These are phyloP conservation scores for Astrephomene gubernaculifera DNA, from an alignment of 139 green algal genomes.

Conservation along the genomic window DNA sequence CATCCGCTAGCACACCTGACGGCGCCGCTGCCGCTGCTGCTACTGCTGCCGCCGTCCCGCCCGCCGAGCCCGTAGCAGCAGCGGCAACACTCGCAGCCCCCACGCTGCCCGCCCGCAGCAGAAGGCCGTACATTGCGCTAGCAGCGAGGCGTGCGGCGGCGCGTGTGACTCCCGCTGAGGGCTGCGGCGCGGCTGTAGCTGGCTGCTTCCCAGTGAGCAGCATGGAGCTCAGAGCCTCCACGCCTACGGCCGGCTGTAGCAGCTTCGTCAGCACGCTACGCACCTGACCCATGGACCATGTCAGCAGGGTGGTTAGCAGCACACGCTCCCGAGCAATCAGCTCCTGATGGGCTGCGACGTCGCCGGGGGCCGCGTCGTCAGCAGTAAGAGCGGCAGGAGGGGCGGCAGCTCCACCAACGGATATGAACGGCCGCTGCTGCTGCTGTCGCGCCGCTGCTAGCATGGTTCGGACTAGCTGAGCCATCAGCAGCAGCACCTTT, in stretches of 20 bases:
- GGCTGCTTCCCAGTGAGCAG: slow-evolving; percentile 4
- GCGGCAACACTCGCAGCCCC: too few relatives aligned
- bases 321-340: not conserved
- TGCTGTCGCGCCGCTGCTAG: not conserved
- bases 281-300: slow-evolving; percentile 15
- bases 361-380: too few relatives aligned
- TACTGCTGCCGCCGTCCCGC: not conserved
- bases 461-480: slow-evolving; percentile 23
- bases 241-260: slow-evolving; percentile 4
- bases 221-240: slow-evolving; percentile 7
- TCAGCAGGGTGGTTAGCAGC: slow-evolving; percentile 22
- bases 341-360: too few relatives aligned
- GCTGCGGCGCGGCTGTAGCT: not conserved
- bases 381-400: too few relatives aligned
- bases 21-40: too few relatives aligned
- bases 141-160: slow-evolving; percentile 23
- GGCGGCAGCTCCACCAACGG: too few relatives aligned
- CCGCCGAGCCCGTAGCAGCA: too few relatives aligned
- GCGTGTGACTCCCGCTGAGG: not conserved
- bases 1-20: not conserved
- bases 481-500: slow-evolving; percentile 38
- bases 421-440: too few relatives aligned
- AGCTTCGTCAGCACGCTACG: not conserved
- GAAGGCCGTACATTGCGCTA: slow-evolving; percentile 13
- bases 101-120: not conserved